Base-by-base conservation (phyloP, 148 eudicot genomes). In the Bassia scoparia region DNA sequence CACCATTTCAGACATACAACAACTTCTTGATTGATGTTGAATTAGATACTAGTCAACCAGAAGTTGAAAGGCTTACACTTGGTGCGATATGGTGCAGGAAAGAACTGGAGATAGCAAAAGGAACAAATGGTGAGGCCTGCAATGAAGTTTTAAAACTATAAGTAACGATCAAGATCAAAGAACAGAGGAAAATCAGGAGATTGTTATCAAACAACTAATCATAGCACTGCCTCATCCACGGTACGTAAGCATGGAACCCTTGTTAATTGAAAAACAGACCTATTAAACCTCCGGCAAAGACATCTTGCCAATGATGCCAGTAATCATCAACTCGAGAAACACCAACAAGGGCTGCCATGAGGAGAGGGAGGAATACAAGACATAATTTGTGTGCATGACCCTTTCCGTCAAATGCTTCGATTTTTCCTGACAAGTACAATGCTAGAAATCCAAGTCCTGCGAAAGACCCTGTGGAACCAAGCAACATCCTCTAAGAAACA, bases 271-370 rank as follows among this genome's bases (percentile, higher is more conserved):
- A n/a, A n/a, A n/a, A 69, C 79, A 12, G 55, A 93, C 98, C 98
- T 83, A 93, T 48, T 31, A 90, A 70, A 59, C 77, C 96, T 75
- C 93, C 97, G 24, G 96, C 82, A 70, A 92, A 88, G 55, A 92
- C 96, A 58, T 92, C 97, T 49, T 82, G 85, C 98, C 98, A 95
- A 38, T 95, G 98, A 70, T 95, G 98, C 97, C 97, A 89, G 54
- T 91, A 91, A 67, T 95, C 97, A 82, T 88, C 97, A 29, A 95
- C 98, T 26, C 97, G 88, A 34, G 98, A 95, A 74, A 89, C 83
- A 29, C 86, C 98, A 20, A 95, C 96, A 17, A 95, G 76, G 8
- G 96, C 77, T 23, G 97, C 98, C 41, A 68, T 46, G 17, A 95
- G 86, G 35, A 89, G 81, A 27, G 97, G 97, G 29, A 88, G 58